Percentiles rank a stretch among this genome's conserved stretches.
Conservation (phyloP, 2,329 filamentous ascomycete genomes). For the Penicillium sp. region DNA sequence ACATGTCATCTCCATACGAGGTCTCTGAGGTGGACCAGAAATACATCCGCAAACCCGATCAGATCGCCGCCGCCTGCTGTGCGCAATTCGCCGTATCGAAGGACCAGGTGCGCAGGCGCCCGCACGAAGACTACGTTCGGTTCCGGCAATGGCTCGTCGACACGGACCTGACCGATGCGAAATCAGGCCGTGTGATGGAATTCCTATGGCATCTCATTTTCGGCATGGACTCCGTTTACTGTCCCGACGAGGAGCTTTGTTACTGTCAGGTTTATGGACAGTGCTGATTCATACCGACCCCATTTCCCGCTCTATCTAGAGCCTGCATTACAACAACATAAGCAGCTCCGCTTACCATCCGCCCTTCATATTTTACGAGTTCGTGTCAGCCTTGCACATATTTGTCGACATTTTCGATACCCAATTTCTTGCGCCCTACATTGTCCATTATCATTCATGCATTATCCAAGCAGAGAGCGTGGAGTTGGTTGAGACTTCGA, state of each 20-base stretch:
- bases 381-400: background rate
- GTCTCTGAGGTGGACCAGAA: slow-evolving; percentile 18
- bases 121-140: slow-evolving; percentile 55
- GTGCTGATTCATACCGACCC: slow-evolving; percentile 21
- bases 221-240: slow-evolving; percentile 41
- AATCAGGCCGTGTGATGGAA: slow-evolving; percentile 62
- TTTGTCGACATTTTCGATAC: slow-evolving; percentile 8
- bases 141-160: slow-evolving; percentile 62
- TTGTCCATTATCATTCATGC: background rate
- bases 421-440: background rate
- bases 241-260: slow-evolving; percentile 36
- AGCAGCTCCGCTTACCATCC: background rate
- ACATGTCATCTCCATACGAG: slow-evolving; percentile 19
- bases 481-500: background rate
- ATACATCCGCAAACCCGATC: slow-evolving; percentile 45
- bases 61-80: slow-evolving; percentile 62
- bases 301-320: background rate
- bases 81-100: slow-evolving; percentile 65
- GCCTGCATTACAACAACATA: background rate
- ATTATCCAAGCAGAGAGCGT: background rate
- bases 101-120: slow-evolving; percentile 51
- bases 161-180: slow-evolving; percentile 55
- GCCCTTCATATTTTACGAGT: background rate
- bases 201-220: slow-evolving; percentile 66
- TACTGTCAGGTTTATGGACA: slow-evolving; percentile 40